phyloP scores from a whole-genome alignment of 2,329 filamentous ascomycete genomes.

The Phyllosticta ampelicida region DNA sequence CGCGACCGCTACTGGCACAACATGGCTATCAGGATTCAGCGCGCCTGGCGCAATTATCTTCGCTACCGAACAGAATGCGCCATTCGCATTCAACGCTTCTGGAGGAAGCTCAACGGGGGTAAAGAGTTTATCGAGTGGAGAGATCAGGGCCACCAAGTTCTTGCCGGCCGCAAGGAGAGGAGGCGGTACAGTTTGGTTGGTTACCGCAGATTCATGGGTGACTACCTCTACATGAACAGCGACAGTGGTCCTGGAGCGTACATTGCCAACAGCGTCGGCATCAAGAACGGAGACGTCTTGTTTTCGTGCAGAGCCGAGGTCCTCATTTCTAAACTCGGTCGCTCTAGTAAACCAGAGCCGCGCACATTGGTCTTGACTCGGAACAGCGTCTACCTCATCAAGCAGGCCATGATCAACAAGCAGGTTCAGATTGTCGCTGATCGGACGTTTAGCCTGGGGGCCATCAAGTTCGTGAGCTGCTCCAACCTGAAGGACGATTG shows the following conservation, averaged over 20 bases:
- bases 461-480: conserved; percentile 76
- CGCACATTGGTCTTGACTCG: conserved; percentile 75
- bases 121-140: conserved; percentile 80
- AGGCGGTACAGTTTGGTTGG: conserved; percentile 84
- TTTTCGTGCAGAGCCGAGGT: conserved; percentile 91
- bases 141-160: conserved; percentile 73
- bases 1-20: conserved; percentile 98
- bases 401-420: conserved; percentile 70
- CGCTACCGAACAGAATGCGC: conserved; percentile 88
- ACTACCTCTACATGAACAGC: conserved; percentile 85
- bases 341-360: conserved; percentile 86
- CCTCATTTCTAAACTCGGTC: conserved; percentile 87
- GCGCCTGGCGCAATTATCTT: conserved; percentile 93
- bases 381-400: conserved; percentile 79
- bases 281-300: conserved; percentile 64
- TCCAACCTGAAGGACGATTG: conserved; percentile 87
- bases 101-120: conserved; percentile 84
- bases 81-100: conserved; percentile 87
- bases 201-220: conserved; percentile 83
- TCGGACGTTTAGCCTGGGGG: conserved; percentile 67
- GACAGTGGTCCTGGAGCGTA: conserved; percentile 68
- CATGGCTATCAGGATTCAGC: conserved; percentile 95
- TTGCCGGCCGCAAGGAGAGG: conserved; percentile 81
- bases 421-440: conserved; percentile 75
- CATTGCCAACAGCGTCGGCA: conserved; percentile 62